phyloP scores from a whole-genome alignment of 805 yeast species.

The Dipodascus albidus region DNA sequence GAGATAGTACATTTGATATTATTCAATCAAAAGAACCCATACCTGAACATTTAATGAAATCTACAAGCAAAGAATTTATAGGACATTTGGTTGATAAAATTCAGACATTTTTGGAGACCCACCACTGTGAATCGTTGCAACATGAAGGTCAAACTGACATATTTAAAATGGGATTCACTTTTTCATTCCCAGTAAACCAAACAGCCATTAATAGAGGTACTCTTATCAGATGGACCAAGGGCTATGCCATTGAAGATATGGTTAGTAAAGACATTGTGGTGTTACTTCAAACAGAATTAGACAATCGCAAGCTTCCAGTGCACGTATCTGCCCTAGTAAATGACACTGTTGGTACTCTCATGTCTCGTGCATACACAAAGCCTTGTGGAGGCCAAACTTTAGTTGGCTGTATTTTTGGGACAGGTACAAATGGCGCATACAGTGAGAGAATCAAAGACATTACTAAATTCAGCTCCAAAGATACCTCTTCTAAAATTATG shows the following conservation, averaged over 20 bases:
- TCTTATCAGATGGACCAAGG: slow-evolving; percentile 93
- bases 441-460: slow-evolving; percentile 65
- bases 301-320: slow-evolving; percentile 42
- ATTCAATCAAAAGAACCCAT: slow-evolving; percentile 70
- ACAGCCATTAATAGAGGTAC: slow-evolving; percentile 68
- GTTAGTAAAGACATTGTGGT: slow-evolving; percentile 76
- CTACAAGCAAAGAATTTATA: slow-evolving; percentile 56
- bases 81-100: slow-evolving; percentile 64
- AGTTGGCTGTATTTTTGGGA: slow-evolving; percentile 88
- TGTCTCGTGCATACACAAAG: slow-evolving; percentile 72
- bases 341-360: slow-evolving; percentile 90
- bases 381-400: slow-evolving; percentile 60
- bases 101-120: slow-evolving; percentile 47
- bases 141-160: slow-evolving; percentile 18
- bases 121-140: slow-evolving; percentile 28
- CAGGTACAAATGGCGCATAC: slow-evolving; percentile 97
- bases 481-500: slow-evolving; percentile 39
- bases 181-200: slow-evolving; percentile 87
- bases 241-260: slow-evolving; percentile 76
- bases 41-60: slow-evolving; percentile 63
- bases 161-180: slow-evolving; percentile 86
- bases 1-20: slow-evolving; percentile 58
- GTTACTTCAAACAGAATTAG: slow-evolving; percentile 58
- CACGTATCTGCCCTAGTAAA: slow-evolving; percentile 80
- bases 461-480: slow-evolving; percentile 51